These are phyloP conservation scores for Pestalotiopsis sp. DNA, from an alignment of 2,329 filamentous ascomycete genomes.

Conservation along the genomic window DNA sequence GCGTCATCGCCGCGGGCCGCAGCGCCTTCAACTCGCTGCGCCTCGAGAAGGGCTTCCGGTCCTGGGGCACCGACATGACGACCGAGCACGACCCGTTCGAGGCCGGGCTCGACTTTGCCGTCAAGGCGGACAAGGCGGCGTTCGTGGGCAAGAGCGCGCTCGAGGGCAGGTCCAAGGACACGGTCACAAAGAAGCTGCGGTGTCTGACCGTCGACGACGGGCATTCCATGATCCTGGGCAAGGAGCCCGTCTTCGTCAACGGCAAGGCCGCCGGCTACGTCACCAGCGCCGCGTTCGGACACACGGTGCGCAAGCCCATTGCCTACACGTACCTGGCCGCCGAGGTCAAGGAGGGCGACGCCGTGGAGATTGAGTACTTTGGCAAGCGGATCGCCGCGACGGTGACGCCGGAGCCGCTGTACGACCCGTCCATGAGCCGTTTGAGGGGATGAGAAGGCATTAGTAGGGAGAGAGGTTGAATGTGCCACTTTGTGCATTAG, in stretches of 20 bases:
- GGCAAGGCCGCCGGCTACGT: constrained; percentile 57
- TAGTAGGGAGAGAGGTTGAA: not conserved
- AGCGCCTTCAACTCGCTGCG: constrained; percentile 61
- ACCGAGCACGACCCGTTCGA: constrained; percentile 65
- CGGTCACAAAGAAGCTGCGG: constrained; percentile 39
- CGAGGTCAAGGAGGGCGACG: constrained; percentile 46
- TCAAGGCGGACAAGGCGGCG: constrained; percentile 48
- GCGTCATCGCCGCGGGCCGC: constrained; percentile 61
- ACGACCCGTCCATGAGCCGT: constrained; percentile 37
- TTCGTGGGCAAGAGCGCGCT: constrained; percentile 58
- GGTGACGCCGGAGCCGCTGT: constrained; percentile 52
- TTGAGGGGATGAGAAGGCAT: not conserved
- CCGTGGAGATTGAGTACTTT: constrained; percentile 66
- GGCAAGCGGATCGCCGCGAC: constrained; percentile 56
- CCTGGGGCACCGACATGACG: constrained; percentile 61
- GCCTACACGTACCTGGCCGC: constrained; percentile 62
- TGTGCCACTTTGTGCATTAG: too few species aligned
- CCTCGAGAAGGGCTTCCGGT: constrained; percentile 62
- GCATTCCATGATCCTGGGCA: constrained; percentile 59
- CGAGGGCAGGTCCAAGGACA: constrained; percentile 40
- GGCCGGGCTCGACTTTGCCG: constrained; percentile 55
- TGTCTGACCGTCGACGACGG: constrained; percentile 61
- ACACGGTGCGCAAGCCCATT: constrained; percentile 59
- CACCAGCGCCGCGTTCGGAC: constrained; percentile 64
- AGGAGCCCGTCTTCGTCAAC: constrained; percentile 60